Conservation (phyloP, 352 stramenopile genomes). For the Stramenopiles sp. region DNA sequence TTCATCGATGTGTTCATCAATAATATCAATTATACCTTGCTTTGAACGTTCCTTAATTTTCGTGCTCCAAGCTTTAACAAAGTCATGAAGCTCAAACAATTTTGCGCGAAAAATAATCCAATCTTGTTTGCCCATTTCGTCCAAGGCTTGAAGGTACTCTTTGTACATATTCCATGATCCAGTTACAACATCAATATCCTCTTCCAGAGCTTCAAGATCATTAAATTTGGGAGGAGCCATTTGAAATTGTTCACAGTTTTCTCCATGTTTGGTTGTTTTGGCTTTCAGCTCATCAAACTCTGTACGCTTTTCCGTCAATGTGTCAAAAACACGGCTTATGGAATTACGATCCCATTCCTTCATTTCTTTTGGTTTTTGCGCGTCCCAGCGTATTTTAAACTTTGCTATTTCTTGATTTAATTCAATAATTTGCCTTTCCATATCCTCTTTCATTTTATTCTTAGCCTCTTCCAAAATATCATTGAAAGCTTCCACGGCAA, state of each 20-base stretch:
- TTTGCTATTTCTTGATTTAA: slow-evolving; percentile 66
- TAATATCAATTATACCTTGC: no score
- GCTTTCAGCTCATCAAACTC: slow-evolving; percentile 49
- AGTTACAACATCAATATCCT: slow-evolving; percentile 42
- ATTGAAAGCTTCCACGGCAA: slow-evolving; percentile 75
- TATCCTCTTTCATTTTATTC: slow-evolving; percentile 58
- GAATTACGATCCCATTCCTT: slow-evolving; percentile 43
- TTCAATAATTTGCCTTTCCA: slow-evolving; percentile 61
- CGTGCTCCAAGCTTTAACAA: slow-evolving; percentile 64
- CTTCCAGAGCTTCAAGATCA: slow-evolving; percentile 43
- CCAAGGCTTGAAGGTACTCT: slow-evolving; percentile 54
- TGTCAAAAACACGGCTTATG: slow-evolving; percentile 48
- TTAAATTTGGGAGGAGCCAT: slow-evolving; percentile 59
- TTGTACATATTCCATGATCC: slow-evolving; percentile 59
- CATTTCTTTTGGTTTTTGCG: slow-evolving; percentile 56
- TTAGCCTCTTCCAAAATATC: slow-evolving; percentile 83
- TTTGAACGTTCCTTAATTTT: slow-evolving; percentile 45
- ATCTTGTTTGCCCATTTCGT: slow-evolving; percentile 45
- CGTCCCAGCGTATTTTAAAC: slow-evolving; percentile 61
- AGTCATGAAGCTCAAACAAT: slow-evolving; percentile 72
- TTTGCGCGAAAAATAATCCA: slow-evolving; percentile 81
- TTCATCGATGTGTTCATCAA: no score
- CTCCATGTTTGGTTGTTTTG: slow-evolving; percentile 34
- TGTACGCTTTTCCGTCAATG: slow-evolving; percentile 54
- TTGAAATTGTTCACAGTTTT: slow-evolving; percentile 61